These are phyloP conservation scores for Phytophthora multivora DNA, from an alignment of 352 stramenopile species.

Conservation along the genomic window DNA sequence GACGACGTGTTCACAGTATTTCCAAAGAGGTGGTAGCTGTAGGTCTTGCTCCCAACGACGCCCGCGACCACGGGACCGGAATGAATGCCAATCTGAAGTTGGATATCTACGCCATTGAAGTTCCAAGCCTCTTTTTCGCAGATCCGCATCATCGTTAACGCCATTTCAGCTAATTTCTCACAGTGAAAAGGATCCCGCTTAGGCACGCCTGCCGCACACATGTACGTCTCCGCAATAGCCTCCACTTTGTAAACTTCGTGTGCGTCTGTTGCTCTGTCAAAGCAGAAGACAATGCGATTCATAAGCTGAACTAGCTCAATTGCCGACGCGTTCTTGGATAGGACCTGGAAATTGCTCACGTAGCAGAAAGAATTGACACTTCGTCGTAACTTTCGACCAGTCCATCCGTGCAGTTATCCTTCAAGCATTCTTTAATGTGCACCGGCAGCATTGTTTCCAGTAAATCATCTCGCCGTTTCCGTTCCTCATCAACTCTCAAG, in stretches of 20 bases:
- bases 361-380: constrained; percentile 85
- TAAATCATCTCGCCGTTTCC: constrained; percentile 69
- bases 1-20: constrained; percentile 87
- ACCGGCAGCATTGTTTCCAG: constrained; percentile 79
- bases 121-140: constrained; percentile 73
- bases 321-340: constrained; percentile 65
- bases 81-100: constrained; percentile 87
- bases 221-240: constrained; percentile 87
- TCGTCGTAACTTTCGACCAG: constrained; percentile 77
- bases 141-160: constrained; percentile 73
- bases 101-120: constrained; percentile 73
- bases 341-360: constrained; percentile 78
- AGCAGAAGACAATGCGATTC: constrained; percentile 88
- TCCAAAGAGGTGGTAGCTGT: constrained; percentile 87
- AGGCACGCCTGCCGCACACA: constrained; percentile 72
- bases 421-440: constrained; percentile 80
- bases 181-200: constrained; percentile 69
- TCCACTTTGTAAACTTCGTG: constrained; percentile 88
- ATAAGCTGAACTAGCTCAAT: constrained; percentile 86
- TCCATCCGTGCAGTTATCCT: constrained; percentile 67
- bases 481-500: constrained; percentile 63
- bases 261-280: constrained; percentile 76
- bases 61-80: constrained; percentile 78
- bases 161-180: constrained; percentile 80
- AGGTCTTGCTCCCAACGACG: constrained; percentile 81